Percentiles rank a stretch among this genome's conserved stretches.
Evolutionary conservation across 2,329 filamentous ascomycete species (phyloP).

Genomic region (Thelonectria blattea): DNA sequence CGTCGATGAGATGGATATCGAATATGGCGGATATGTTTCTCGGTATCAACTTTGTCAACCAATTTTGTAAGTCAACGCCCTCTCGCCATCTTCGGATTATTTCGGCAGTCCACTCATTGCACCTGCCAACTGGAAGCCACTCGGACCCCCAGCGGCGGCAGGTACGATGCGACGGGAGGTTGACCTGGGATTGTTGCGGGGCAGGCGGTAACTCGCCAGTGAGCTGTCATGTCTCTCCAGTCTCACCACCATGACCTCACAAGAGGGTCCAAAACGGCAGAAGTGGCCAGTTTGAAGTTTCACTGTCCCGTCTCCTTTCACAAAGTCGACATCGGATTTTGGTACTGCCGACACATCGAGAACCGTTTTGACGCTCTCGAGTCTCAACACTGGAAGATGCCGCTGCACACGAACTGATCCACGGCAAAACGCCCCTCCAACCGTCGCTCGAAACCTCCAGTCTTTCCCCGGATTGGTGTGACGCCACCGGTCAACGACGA

Average conservation of each 20-base stretch:
- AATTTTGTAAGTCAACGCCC: too few relatives aligned
- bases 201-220: slow-evolving; percentile 6
- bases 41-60: too few relatives aligned
- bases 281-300: slow-evolving; percentile 17
- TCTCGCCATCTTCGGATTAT: neutral
- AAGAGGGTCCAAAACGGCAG: slow-evolving; percentile 10
- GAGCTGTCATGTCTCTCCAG: slow-evolving; percentile 9
- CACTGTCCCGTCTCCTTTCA: neutral
- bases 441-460: neutral
- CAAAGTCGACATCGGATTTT: neutral
- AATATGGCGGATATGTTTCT: neutral
- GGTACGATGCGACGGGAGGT: neutral
- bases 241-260: slow-evolving; percentile 26
- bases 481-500: neutral
- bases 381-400: neutral
- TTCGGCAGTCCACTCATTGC: neutral
- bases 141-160: neutral
- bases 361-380: neutral
- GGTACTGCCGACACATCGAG: neutral
- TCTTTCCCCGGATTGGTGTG: slow-evolving; percentile 6
- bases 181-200: neutral
- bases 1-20: neutral
- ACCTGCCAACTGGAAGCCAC: neutral
- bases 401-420: neutral
- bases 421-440: neutral